A percentile compares a stretch with the other conserved stretches of the same genome.
Conservation (phyloP, 1,284 basidiomycete genomes). For the Cystobasidiaceae sp. region DNA sequence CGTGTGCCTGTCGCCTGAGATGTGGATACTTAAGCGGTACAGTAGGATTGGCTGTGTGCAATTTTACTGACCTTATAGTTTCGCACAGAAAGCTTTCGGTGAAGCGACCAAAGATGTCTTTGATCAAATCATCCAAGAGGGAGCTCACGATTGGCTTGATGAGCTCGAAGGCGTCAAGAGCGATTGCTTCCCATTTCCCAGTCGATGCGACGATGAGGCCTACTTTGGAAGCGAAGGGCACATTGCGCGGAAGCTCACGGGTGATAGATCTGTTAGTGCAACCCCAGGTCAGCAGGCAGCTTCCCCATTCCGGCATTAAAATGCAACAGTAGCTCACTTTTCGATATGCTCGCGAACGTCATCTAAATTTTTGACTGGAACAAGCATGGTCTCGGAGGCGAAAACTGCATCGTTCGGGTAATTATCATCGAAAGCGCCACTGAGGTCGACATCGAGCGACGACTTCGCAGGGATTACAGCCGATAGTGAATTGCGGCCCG, state of each 20-base stretch:
- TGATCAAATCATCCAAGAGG: constrained; percentile 51
- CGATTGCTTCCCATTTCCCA: constrained; percentile 54
- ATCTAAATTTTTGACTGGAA: constrained; percentile 34
- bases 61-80: background rate
- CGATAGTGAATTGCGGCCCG: background rate
- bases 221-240: constrained; percentile 59
- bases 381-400: background rate
- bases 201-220: constrained; percentile 53
- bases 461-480: too few species aligned
- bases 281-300: constrained; percentile 46
- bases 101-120: constrained; percentile 51
- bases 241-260: constrained; percentile 61
- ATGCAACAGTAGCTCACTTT: constrained; percentile 51
- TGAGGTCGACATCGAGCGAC: background rate
- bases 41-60: background rate
- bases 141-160: constrained; percentile 46
- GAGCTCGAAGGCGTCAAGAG: constrained; percentile 52
- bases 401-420: background rate
- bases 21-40: background rate
- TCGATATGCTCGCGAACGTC: constrained; percentile 53
- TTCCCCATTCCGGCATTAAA: background rate
- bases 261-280: constrained; percentile 62
- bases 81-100: background rate
- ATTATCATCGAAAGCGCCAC: background rate
- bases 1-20: background rate